Evolutionary conservation across 768 basidiomycete genomes (phyloP).

Genomic region (Tylopilus sp.): DNA sequence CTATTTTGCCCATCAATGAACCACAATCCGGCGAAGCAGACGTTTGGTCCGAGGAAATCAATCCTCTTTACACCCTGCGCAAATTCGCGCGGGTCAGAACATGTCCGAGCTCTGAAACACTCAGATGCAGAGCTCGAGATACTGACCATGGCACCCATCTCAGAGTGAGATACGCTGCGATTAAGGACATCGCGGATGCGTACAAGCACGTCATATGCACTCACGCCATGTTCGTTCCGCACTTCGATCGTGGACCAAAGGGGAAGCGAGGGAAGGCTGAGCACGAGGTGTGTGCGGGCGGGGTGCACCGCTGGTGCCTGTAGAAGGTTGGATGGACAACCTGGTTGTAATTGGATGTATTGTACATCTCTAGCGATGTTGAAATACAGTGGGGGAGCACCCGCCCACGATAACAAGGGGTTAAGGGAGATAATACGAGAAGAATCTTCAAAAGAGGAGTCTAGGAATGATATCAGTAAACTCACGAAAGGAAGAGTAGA

Average conservation of each 20-base stretch:
- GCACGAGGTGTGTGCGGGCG: conserved; percentile 9
- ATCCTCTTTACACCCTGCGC: conserved; percentile 39
- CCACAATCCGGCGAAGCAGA: conserved; percentile 31
- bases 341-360: conserved; percentile 18
- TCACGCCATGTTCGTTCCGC: conserved; percentile 25
- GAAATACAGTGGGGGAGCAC: conserved; percentile 18
- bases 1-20: conserved; percentile 25
- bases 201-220: conserved; percentile 26
- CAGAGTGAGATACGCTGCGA: conserved; percentile 22
- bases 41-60: conserved; percentile 34
- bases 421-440: conserved; percentile 22
- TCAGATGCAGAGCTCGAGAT: conserved; percentile 21
- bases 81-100: conserved; percentile 33
- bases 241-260: conserved; percentile 31
- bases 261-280: conserved; percentile 23
- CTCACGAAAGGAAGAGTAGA: neutral
- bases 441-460: conserved; percentile 11
- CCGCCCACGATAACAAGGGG: conserved; percentile 23
- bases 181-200: conserved; percentile 28
- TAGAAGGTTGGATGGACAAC: conserved; percentile 16
- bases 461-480: conserved; percentile 9
- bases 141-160: conserved; percentile 27
- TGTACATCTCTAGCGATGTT: conserved; percentile 26
- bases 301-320: conserved; percentile 25
- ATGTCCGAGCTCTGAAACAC: conserved; percentile 27